Evolutionary conservation across 2,329 filamentous ascomycete species (phyloP).

Genomic region (Neospermospora avenae): DNA sequence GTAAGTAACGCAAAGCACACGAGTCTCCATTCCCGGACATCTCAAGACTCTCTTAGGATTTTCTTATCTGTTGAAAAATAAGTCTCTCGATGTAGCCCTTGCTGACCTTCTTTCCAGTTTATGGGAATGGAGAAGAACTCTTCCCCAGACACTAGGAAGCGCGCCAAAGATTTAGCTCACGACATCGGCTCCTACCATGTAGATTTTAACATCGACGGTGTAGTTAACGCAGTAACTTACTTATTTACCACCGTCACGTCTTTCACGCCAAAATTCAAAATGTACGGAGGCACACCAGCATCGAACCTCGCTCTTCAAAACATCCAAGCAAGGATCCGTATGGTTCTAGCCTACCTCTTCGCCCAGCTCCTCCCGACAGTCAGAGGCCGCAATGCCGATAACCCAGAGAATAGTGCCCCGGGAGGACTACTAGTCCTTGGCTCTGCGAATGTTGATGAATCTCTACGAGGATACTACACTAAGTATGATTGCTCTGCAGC

Average conservation of each 20-base stretch:
- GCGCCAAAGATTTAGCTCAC: conserved; percentile 58
- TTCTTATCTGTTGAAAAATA: too few species aligned
- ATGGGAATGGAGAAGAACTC: conserved; percentile 56
- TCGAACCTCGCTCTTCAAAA: conserved; percentile 59
- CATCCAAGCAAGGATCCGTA: conserved; percentile 48
- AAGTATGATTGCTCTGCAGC: conserved; percentile 59
- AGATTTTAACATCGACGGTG: conserved; percentile 52
- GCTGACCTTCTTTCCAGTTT: too few species aligned
- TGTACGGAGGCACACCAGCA: conserved; percentile 44
- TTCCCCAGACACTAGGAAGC: conserved; percentile 54
- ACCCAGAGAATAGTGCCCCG: too few species aligned
- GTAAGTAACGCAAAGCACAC: too few species aligned
- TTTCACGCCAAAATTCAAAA: conserved; percentile 59
- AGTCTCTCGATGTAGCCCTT: too few species aligned
- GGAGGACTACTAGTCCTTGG: conserved; percentile 65
- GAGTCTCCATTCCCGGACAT: too few species aligned
- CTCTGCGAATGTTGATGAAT: conserved; percentile 62
- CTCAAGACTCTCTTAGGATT: too few species aligned
- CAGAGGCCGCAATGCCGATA: conserved; percentile 42
- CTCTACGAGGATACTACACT: conserved; percentile 36
- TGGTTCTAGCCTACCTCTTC: conserved; percentile 58
- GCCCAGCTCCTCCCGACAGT: conserved; percentile 59
- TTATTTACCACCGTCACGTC: conserved; percentile 56
- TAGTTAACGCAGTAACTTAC: conserved; percentile 32
- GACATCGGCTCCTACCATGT: conserved; percentile 70